These are phyloP conservation scores for Euphorbia lathyris DNA, from an alignment of 345 rosid species.

Conservation along the genomic window DNA sequence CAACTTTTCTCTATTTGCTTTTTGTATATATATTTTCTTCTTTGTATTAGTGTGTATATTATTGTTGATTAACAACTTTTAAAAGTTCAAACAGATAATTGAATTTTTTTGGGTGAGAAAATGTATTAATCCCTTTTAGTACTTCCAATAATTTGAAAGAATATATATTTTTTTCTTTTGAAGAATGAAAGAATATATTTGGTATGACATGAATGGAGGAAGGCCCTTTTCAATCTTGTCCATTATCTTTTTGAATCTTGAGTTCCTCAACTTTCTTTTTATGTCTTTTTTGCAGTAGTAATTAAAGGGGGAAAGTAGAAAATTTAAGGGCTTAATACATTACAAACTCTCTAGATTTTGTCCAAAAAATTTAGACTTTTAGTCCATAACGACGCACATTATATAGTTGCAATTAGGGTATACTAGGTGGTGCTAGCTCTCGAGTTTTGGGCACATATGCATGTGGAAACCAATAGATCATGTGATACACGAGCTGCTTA, in stretches of 20 bases:
- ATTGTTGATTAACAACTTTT: too few relatives aligned
- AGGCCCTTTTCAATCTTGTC: neutral
- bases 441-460: neutral
- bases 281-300: too few relatives aligned
- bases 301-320: too few relatives aligned
- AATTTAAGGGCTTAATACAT: too few relatives aligned
- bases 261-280: neutral
- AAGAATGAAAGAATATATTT: too few relatives aligned
- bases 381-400: neutral
- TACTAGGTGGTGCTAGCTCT: neutral
- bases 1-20: slow-evolving; percentile 25
- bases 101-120: slow-evolving; percentile 44
- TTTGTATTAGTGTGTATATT: slow-evolving; percentile 4
- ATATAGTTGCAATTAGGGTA: neutral
- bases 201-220: neutral
- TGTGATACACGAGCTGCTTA: neutral
- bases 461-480: neutral
- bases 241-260: too few relatives aligned
- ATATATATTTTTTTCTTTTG: too few relatives aligned
- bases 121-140: too few relatives aligned
- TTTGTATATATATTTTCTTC: neutral
- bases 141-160: too few relatives aligned
- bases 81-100: neutral
- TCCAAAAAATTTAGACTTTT: too few relatives aligned
- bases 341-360: too few relatives aligned